Evolutionary conservation across 2,329 filamentous ascomycete species (phyloP), one percentile per base, ranked within the genome.

Genomic region (Apiospora sp.): DNA sequence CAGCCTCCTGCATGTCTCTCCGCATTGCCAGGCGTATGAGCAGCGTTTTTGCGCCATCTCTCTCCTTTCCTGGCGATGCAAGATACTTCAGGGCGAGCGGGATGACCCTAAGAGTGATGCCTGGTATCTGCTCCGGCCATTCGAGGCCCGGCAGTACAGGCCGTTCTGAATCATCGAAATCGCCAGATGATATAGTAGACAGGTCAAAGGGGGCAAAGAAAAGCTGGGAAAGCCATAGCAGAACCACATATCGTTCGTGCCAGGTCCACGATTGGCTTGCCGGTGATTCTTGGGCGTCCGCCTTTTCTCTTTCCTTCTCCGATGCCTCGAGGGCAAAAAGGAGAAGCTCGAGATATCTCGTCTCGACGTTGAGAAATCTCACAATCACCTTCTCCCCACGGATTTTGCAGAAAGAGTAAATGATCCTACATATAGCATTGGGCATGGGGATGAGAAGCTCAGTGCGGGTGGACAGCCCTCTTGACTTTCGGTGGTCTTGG

Each of bases 371-470:
- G 75, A 99, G 86, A 79, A 98, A 98, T 58, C 94, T 91, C 70
- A 95, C 91, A 77, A 99, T 92, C 70, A 99, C 92, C 82, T 98
- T 98, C 80, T 96, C 92, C 34, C 96, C 96, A 71, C 96, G 90
- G 69, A 98, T 92, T 83, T 99, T 99, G 87, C 95, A 98, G 74
- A 99, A 92, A 0, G 92, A 92, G 80, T 98, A 98, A 48, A 99
- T 82, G 2, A 98, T 86, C 74, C 89, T 90, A 81, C 92, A 94
- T 71, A 97, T 91, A 5, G 94, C 95, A 74, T 89, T 87, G 34
- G 92, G 88, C 0, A 94, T 83, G 0, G 91, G 87, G 30, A 86
- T 83, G 19, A 90, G 78, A 13, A 89, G 81, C 71, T 85, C 79
- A 72, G 82, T 80, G 72, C 76, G 78, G 80, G 76, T 74, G 80